phyloP scores from a whole-genome alignment of 805 yeast genomes.

The Blastobotrys mokoenaii region DNA sequence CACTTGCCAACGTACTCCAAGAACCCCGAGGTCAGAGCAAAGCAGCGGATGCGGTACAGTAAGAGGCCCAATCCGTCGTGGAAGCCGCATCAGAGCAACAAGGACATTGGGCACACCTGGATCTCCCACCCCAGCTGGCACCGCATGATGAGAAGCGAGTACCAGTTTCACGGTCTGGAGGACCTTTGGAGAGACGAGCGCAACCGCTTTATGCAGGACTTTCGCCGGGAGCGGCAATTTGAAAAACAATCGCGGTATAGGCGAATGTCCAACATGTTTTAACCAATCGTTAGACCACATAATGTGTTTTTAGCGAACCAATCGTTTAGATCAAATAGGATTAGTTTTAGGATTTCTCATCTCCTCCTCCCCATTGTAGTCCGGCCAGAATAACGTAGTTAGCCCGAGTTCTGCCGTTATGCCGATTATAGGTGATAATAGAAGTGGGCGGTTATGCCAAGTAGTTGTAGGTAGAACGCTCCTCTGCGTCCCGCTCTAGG shows the following conservation, averaged over 20 bases:
- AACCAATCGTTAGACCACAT: not conserved
- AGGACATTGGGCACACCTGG: conserved; percentile 8
- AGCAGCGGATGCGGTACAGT: conserved; percentile 14
- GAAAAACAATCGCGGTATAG: conserved; percentile 10
- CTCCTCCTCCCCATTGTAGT: not conserved
- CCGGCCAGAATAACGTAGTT: too few species aligned
- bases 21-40: conserved; percentile 13
- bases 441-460: conserved; percentile 36
- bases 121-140: conserved; percentile 20
- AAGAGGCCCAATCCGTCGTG: conserved; percentile 18
- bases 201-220: conserved; percentile 17
- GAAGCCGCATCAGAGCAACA: conserved; percentile 2
- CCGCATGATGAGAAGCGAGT: conserved; percentile 18
- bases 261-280: not conserved
- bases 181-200: conserved; percentile 20
- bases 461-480: conserved; percentile 54
- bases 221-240: conserved; percentile 19
- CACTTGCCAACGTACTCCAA: conserved; percentile 4
- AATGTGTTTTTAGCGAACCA: not conserved
- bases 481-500: conserved; percentile 58
- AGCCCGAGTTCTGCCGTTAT: not conserved
- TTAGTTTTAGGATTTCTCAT: not conserved
- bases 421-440: not conserved
- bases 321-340: not conserved
- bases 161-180: conserved; percentile 16